phyloP scores from a whole-genome alignment of 108 stramenopile species.

The Nitzschia inconspicua region DNA sequence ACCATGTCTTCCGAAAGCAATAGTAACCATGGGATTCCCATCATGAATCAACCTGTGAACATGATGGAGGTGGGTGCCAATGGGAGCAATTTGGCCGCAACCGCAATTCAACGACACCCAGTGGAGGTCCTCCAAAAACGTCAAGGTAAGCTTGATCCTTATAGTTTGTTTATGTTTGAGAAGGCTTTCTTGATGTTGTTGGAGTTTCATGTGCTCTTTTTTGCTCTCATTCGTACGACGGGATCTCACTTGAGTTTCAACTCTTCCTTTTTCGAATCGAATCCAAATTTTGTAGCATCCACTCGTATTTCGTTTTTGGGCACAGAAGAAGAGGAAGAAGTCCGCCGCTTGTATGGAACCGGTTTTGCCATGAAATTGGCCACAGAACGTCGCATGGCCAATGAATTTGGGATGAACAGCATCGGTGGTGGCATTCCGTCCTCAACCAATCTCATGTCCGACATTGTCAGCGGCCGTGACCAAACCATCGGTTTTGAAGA shows the following conservation, averaged over 20 bases:
- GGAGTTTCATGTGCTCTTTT: not conserved
- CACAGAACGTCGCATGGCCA: constrained; percentile 72
- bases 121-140: constrained; percentile 74
- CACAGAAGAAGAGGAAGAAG: constrained; percentile 39
- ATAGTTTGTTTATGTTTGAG: not conserved
- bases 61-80: constrained; percentile 78
- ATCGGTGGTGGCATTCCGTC: constrained; percentile 44
- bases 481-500: constrained; percentile 72
- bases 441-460: constrained; percentile 57
- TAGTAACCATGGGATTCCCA: constrained; percentile 70
- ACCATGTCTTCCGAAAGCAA: constrained; percentile 23
- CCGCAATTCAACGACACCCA: constrained; percentile 67
- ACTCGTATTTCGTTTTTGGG: constrained; percentile 25
- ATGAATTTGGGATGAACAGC: constrained; percentile 42
- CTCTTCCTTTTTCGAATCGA: constrained; percentile 3
- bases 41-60: constrained; percentile 71
- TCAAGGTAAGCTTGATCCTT: constrained; percentile 30
- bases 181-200: not conserved
- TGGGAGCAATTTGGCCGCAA: constrained; percentile 66
- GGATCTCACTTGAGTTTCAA: too few species aligned
- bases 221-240: not conserved
- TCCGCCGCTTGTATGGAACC: constrained; percentile 81
- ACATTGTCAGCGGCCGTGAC: constrained; percentile 76
- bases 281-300: constrained; percentile 15
- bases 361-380: constrained; percentile 85